Evolutionary conservation across 352 stramenopile species (phyloP), one percentile per base, ranked within the genome.

Genomic region (Phytophthora citrophthora): DNA sequence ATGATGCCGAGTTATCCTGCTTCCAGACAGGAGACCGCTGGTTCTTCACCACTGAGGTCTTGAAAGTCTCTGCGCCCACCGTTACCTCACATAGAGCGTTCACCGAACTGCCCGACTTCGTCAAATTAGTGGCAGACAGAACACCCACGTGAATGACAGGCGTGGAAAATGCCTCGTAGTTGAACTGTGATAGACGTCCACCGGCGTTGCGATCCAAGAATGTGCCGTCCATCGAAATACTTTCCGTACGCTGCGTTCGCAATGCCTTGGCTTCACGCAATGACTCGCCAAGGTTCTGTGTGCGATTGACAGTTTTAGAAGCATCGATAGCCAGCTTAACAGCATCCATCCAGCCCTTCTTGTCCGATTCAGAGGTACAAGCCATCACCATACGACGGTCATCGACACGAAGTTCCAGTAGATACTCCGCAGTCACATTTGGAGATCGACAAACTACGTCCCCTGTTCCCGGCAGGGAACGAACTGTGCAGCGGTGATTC

Each of bases 291-390:
- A 70, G 65, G 45, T 59, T 86, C 13, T 88, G 78, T 26, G 81
- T 91, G 26, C 79, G 76, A 44, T 87, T 88, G 18, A 95, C 86
- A 24, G 86, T 95, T 61, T 93, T 91, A 0, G 84, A 93, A 9
- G 86, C 86, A 52, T 95, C 86, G 32, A 95, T 91, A 20, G 84
- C 86, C 15, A 95, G 66, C 64, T 95, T 95, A 49, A 95, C 68
- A 1, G 86, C 86, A 65, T 95, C 86, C 81, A 95, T 93, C 86
- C 86, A 95, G 10, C 76, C 76, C 49, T 93, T 93, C 67, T 93
- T 93, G 63, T 95, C 86, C 11, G 81, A 81, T 61, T 93, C 86
- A 15, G 83, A 93, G 7, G 84, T 92, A 61, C 86, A 95, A 3
- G 86, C 86, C 86, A 95, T 93, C 29, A 95, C 79, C 55, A 95